Evolutionary conservation across 1,284 basidiomycete genomes (phyloP), one percentile per base, ranked within the genome.

Genomic region (Abortiporus biennis): DNA sequence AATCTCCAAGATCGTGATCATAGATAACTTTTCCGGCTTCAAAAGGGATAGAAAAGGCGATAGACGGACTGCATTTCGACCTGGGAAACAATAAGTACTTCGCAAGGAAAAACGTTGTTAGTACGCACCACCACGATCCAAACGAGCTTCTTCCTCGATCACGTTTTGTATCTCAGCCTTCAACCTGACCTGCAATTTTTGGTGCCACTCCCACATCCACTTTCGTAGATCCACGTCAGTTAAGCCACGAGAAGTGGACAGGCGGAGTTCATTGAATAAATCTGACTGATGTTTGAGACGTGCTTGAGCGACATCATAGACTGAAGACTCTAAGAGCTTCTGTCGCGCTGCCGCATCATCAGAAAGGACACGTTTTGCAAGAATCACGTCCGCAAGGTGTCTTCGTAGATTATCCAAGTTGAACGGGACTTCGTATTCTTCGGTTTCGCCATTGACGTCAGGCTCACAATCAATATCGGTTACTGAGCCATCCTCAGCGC

Each of bases 171-270:
- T 74, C 47, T 87, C 81, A 0, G 63, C 54, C 44, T 69, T 65
- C 8, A 94, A 62, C 12, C 77, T 65, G 1, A 44, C 60, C 23
- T 73, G 66, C 21, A 95, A 71, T 42, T 73, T 74, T n/a, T 68
- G 57, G 52, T 92, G 80, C 92, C 92, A 96, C 2, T 79, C 67
- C 79, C 86, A 88, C 89, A 94, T 92, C 85, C 87, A 88, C 22
- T 67, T 64, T 54, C 86, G 83, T 15, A 96, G 65, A 46, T 78
- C 74, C 21, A 63, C 66, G 24, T 71, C 66, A 40, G 71, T 69
- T 17, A 89, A 65, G 5, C 66, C 65, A 17, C 64, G 65, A 44
- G 68, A 69, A 24, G 66, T 37, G 12, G 6, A 68, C 5, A 85
- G 51, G 5, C 81, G 80, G 15, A 82, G 68, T 21, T 73, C 66